phyloP scores from a whole-genome alignment of 495 filamentous ascomycete species.

The Penicillium salamii region DNA sequence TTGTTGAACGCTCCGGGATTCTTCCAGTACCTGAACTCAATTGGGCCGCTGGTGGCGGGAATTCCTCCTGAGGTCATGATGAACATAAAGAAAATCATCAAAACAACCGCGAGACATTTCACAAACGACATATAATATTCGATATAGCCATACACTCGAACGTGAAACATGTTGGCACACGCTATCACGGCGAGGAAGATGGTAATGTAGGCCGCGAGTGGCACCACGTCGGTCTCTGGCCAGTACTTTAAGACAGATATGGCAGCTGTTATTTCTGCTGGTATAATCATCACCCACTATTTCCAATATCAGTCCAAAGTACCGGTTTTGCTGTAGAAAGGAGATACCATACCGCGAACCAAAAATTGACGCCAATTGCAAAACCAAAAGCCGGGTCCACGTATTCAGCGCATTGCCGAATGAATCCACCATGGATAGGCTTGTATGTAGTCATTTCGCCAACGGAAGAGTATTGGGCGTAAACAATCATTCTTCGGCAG shows the following conservation, averaged over 20 bases:
- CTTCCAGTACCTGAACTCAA: conserved; percentile 29
- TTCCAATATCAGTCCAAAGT: neutral
- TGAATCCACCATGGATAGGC: conserved; percentile 30
- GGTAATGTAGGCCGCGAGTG: conserved; percentile 27
- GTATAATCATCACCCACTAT: conserved; percentile 33
- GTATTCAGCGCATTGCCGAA: conserved; percentile 28
- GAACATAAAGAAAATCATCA: conserved; percentile 33
- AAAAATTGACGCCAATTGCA: conserved; percentile 31
- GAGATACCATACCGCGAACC: conserved; percentile 22
- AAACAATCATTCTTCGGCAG: conserved; percentile 22
- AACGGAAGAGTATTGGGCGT: conserved; percentile 25
- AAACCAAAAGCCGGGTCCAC: conserved; percentile 30
- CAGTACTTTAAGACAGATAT: conserved; percentile 27
- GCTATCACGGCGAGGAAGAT: conserved; percentile 24
- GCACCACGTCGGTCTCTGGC: conserved; percentile 21
- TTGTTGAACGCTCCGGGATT: conserved; percentile 29
- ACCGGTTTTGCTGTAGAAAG: neutral
- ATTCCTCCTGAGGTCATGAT: conserved; percentile 34
- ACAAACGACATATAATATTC: conserved; percentile 32
- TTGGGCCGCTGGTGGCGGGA: conserved; percentile 23
- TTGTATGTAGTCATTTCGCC: conserved; percentile 33
- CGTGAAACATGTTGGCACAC: conserved; percentile 21
- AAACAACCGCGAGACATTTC: conserved; percentile 22
- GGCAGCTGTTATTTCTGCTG: conserved; percentile 30
- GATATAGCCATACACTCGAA: conserved; percentile 25